Percentiles rank a stretch among this genome's conserved stretches.
These are phyloP conservation scores for Pichia pseudocactophila DNA, from an alignment of 805 yeast genomes.

Conservation along the genomic window DNA sequence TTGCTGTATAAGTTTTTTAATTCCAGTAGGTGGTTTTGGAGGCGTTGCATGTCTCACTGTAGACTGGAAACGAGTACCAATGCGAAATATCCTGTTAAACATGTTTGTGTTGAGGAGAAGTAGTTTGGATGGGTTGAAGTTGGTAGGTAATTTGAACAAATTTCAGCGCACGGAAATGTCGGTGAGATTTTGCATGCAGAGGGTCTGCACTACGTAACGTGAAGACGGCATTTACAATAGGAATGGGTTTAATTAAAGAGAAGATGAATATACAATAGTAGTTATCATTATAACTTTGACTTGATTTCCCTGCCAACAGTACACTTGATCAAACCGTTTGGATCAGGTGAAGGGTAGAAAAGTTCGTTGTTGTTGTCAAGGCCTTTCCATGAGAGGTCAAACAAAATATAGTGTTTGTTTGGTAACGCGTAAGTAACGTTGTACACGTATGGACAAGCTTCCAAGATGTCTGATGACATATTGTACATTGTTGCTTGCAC, in stretches of 20 bases:
- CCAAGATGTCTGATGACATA: constrained; percentile 71
- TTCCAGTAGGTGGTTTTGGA: constrained; percentile 32
- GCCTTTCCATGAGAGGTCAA: constrained; percentile 80
- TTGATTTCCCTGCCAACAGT: constrained; percentile 66
- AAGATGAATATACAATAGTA: too few relatives aligned
- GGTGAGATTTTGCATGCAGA: neutral
- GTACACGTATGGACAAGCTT: constrained; percentile 44
- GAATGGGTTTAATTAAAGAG: neutral
- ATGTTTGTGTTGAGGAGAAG: neutral
- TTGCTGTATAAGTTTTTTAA: constrained; percentile 63
- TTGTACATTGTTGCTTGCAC: constrained; percentile 97
- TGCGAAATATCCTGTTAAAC: constrained; percentile 1
- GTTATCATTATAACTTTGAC: constrained; percentile 47
- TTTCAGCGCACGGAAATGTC: neutral
- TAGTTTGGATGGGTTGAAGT: too few relatives aligned
- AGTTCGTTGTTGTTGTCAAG: constrained; percentile 71
- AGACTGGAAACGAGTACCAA: constrained; percentile 14
- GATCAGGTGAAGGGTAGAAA: constrained; percentile 86
- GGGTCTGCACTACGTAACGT: neutral
- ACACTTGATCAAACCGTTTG: constrained; percentile 85
- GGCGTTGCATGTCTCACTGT: constrained; percentile 11
- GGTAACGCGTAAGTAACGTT: constrained; percentile 73
- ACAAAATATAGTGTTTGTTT: constrained; percentile 83
- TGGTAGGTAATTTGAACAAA: too few relatives aligned
- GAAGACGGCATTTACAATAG: neutral